Evolutionary conservation across 1,284 basidiomycete species (phyloP).

Genomic region (Cryptococcus sp.): DNA sequence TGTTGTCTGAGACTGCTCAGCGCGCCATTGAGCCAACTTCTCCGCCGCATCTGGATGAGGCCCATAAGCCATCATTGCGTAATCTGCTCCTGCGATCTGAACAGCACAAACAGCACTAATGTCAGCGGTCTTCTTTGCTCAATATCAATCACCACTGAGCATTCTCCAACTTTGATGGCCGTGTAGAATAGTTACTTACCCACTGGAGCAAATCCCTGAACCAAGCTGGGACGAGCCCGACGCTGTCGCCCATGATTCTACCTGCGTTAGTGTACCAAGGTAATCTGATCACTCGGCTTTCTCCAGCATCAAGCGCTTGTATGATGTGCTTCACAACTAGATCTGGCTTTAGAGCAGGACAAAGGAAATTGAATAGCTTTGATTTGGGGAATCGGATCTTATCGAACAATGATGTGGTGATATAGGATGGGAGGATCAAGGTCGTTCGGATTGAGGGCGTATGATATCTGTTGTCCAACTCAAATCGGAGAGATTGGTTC

Average conservation of each 20-base stretch:
- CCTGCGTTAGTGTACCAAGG: conserved; percentile 56
- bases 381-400: conserved; percentile 59
- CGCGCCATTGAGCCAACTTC: not conserved
- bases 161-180: not conserved
- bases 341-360: conserved; percentile 70
- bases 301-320: conserved; percentile 70
- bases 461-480: conserved; percentile 60
- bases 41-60: conserved; percentile 42
- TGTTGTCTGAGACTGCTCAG: not conserved
- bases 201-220: conserved; percentile 40
- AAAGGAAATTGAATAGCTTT: conserved; percentile 66
- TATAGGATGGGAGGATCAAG: conserved; percentile 62
- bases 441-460: conserved; percentile 76
- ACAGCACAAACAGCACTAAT: not conserved
- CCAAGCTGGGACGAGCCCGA: conserved; percentile 43
- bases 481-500: not conserved
- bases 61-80: conserved; percentile 43
- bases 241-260: conserved; percentile 31
- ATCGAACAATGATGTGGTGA: conserved; percentile 15
- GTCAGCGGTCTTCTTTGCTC: not conserved
- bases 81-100: conserved; percentile 39
- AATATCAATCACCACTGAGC: too few species aligned
- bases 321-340: conserved; percentile 79
- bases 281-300: conserved; percentile 67
- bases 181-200: conserved; percentile 28